Conservation (phyloP, 805 yeast species). For the Suhomyces faveliae region DNA sequence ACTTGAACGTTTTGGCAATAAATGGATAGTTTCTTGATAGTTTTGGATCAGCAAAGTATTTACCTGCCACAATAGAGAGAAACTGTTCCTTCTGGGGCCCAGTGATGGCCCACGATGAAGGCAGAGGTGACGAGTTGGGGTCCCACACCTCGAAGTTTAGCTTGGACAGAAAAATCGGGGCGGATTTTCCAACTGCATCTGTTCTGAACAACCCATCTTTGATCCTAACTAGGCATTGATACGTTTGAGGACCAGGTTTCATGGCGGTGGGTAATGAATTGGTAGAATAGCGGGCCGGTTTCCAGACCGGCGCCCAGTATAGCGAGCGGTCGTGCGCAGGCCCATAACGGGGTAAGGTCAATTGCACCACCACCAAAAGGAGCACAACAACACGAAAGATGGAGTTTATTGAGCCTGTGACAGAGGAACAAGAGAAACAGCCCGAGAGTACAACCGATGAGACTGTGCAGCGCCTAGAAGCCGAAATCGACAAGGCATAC, state of each 20-base stretch:
- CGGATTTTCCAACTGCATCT: slow-evolving; percentile 4
- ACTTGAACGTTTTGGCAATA: slow-evolving; percentile 25
- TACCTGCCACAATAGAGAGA: slow-evolving; percentile 56
- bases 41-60: slow-evolving; percentile 52
- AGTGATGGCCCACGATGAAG: slow-evolving; percentile 29
- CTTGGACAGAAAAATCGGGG: slow-evolving; percentile 24
- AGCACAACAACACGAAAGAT: slow-evolving; percentile 14
- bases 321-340: not conserved
- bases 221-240: slow-evolving; percentile 19
- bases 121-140: slow-evolving; percentile 8
- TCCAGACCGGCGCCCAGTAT: too few species aligned
- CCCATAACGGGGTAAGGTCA: not conserved
- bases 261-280: not conserved
- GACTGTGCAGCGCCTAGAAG: slow-evolving; percentile 50
- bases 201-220: slow-evolving; percentile 24
- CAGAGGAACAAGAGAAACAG: slow-evolving; percentile 9
- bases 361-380: not conserved
- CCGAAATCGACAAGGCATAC: slow-evolving; percentile 52
- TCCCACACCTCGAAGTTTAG: slow-evolving; percentile 25
- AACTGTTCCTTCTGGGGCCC: slow-evolving; percentile 53
- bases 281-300: too few species aligned
- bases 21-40: slow-evolving; percentile 56
- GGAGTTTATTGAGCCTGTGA: slow-evolving; percentile 35
- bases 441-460: slow-evolving; percentile 51
- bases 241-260: not conserved